Base-by-base conservation (phyloP, 1,139 yeast genomes). In the Yarrowia galli region DNA sequence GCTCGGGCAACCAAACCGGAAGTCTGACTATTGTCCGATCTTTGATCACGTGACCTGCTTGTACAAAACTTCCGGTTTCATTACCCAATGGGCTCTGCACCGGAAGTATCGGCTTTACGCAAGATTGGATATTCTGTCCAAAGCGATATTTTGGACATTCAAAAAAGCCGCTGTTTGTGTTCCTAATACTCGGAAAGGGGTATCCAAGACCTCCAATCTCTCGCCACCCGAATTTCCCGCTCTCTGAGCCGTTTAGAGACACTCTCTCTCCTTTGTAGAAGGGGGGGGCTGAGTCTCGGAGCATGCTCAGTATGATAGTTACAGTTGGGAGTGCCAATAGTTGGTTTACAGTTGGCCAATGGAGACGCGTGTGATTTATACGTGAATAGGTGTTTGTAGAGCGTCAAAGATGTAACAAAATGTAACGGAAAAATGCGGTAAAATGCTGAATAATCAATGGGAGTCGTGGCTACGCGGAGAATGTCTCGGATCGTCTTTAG, bases 311-410 rank as follows among this genome's bases (percentile, higher is more conserved):
- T 51, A 51, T 36, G 45, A 53, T 53, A 53, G 60, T 53, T 53
- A 53, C 45, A 38, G 60, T 53, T 53, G 28, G 16, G 60, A 38
- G 15, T 2, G 8, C 13, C 22, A 36, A 36, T 53, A 53, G 60
- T 51, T 53, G 36, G 60, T 22, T 51, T 51, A 51, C 42, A 51
- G 58, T 51, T 51, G 42, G 36, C 56, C 56, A 49, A 49, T 51
- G 36, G 58, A 35, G 42, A 10, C n/a, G 58, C 25, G 42, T 16
- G 58, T 28, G 42, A 35, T 51, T 32, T 20, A n/a, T 51, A 51
- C 42, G 58, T 16, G 42, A 51, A 51, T 35, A n/a, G 20, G n/a
- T 38, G n/a, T 10, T 28, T 13, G 8, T 13, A 13, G 9, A 4
- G 32, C 6, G n/a, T 1, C 7, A 36, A 53, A 36, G 4, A 53